Percentiles rank a stretch among this genome's conserved stretches.
These are phyloP conservation scores for Xylaria acuta DNA, from an alignment of 495 filamentous ascomycete species.

Conservation along the genomic window DNA sequence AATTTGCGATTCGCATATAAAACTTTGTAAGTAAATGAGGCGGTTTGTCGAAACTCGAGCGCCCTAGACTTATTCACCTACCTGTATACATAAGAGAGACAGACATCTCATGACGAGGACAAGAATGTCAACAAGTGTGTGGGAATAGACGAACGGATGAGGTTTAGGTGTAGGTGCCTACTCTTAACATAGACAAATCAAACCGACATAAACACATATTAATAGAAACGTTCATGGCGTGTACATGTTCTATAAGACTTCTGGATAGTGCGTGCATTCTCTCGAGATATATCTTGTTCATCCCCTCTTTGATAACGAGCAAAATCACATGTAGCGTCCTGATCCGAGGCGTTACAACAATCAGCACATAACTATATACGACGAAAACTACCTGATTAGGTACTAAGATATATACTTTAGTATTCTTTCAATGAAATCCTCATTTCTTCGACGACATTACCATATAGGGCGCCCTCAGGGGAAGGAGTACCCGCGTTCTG, in stretches of 20 bases:
- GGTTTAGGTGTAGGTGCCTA: not conserved
- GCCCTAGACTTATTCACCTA: not conserved
- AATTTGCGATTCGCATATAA: not conserved
- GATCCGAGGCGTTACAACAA: not conserved
- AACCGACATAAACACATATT: not conserved
- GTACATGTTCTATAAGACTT: not conserved
- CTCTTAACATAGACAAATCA: not conserved
- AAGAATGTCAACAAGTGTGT: not conserved
- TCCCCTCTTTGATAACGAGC: no score
- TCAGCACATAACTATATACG: not conserved
- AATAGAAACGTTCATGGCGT: not conserved
- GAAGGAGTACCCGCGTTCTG: not conserved
- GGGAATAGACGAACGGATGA: not conserved
- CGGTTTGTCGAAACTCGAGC: no score
- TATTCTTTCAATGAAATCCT: not conserved
- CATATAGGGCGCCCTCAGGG: not conserved
- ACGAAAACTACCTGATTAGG: no score
- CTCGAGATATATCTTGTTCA: not conserved
- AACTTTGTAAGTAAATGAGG: not conserved
- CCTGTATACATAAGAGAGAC: not conserved
- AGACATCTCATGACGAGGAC: not conserved
- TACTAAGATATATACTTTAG: no score
- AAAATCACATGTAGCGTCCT: no score
- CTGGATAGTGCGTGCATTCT: not conserved
- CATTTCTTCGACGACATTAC: not conserved